phyloP scores from a whole-genome alignment of 2,329 filamentous ascomycete species.

The Ophiostoma pallidulum region DNA sequence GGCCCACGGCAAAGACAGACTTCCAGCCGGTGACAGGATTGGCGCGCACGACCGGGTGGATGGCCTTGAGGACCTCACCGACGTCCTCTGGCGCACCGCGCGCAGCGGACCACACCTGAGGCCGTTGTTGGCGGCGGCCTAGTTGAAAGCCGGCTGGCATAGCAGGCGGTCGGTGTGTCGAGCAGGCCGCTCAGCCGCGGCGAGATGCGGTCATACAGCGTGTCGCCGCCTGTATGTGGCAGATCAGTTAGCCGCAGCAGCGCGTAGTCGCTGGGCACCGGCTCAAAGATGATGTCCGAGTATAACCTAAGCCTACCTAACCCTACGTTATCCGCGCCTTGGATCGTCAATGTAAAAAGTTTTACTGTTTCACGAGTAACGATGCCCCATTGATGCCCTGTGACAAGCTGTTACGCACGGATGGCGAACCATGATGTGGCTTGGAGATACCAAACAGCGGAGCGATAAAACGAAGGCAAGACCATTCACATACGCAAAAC shows the following conservation, averaged over 20 bases:
- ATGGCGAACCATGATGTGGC: no score
- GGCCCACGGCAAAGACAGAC: slow-evolving; percentile 42
- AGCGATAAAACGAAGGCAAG: no score
- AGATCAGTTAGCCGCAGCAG: slow-evolving; percentile 33
- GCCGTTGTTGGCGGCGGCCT: slow-evolving; percentile 34
- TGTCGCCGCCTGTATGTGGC: slow-evolving; percentile 41
- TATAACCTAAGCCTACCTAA: no score
- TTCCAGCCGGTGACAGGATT: slow-evolving; percentile 53
- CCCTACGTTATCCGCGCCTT: no score
- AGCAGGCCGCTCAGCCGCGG: slow-evolving; percentile 39
- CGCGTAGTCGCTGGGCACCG: slow-evolving; percentile 36
- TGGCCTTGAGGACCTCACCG: slow-evolving; percentile 36
- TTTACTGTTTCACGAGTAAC: no score
- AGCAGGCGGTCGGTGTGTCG: slow-evolving; percentile 47
- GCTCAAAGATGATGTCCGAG: slow-evolving; percentile 40
- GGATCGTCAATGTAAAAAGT: no score
- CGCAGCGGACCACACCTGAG: slow-evolving; percentile 37
- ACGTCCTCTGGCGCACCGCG: slow-evolving; percentile 43
- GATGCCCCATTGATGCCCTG: no score
- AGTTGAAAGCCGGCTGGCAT: slow-evolving; percentile 41
- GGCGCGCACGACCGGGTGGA: slow-evolving; percentile 46
- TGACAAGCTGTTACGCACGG: no score
- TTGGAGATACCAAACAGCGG: no score
- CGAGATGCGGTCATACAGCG: slow-evolving; percentile 56
- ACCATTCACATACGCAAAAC: no score